phyloP scores from a whole-genome alignment of 176 grass and related monocot species.

The Themeda triandra region DNA sequence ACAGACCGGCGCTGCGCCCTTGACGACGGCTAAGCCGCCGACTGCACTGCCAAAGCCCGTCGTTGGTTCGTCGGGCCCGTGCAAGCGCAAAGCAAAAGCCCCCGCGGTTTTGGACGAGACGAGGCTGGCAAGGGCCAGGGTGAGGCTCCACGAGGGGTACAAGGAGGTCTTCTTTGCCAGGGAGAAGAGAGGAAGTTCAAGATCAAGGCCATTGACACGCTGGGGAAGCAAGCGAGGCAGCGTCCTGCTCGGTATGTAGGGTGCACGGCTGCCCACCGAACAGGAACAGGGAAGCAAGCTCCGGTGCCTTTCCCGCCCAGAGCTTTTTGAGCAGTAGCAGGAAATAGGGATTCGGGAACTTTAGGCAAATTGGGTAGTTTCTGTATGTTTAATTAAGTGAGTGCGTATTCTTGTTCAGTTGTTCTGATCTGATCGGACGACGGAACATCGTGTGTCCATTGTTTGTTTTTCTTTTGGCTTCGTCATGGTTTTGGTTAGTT shows the following conservation, averaged over 20 bases:
- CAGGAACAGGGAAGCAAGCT: neutral
- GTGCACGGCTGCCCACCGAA: neutral
- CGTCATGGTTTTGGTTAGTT: too few species aligned
- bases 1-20: neutral
- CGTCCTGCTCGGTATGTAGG: neutral
- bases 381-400: too few species aligned
- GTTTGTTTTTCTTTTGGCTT: too few species aligned
- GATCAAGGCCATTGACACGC: neutral
- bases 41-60: neutral
- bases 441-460: too few species aligned
- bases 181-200: neutral
- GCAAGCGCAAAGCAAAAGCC: neutral
- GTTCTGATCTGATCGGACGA: too few species aligned
- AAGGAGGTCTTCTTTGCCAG: too few species aligned
- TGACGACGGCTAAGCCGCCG: neutral
- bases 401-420: too few species aligned
- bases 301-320: neutral
- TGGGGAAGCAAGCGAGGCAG: neutral
- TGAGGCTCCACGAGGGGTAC: neutral
- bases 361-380: too few species aligned
- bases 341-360: too few species aligned
- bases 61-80: too few species aligned
- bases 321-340: too few species aligned
- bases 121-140: neutral
- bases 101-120: neutral